Evolutionary conservation across 1,284 basidiomycete species (phyloP).

Genomic region (Ustilago tritici): DNA sequence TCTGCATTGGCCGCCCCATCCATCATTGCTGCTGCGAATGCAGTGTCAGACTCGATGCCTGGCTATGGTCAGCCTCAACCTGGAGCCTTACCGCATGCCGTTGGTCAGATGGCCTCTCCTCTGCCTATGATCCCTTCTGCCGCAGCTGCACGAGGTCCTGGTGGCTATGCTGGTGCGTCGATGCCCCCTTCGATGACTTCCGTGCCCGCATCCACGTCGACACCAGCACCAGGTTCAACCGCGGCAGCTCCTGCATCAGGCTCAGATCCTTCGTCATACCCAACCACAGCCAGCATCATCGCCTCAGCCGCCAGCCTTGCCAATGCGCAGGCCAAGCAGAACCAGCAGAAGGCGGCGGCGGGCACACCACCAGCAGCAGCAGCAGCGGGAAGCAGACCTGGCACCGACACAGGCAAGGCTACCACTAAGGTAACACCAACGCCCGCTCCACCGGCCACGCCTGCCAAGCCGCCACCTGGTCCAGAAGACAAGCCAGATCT

Average conservation of each 20-base stretch:
- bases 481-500: slow-evolving; percentile 63
- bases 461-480: slow-evolving; percentile 40
- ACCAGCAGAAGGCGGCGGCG: slow-evolving; percentile 14
- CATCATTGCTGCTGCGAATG: slow-evolving; percentile 48
- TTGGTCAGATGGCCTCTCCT: slow-evolving; percentile 27
- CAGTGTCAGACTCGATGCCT: slow-evolving; percentile 44
- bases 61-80: slow-evolving; percentile 21
- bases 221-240: slow-evolving; percentile 7
- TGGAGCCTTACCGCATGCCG: slow-evolving; percentile 25
- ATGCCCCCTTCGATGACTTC: slow-evolving; percentile 19
- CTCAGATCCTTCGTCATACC: slow-evolving; percentile 32
- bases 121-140: slow-evolving; percentile 37
- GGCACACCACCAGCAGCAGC: slow-evolving; percentile 1
- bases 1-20: slow-evolving; percentile 42
- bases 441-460: slow-evolving; percentile 24
- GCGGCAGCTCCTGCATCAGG: slow-evolving; percentile 12
- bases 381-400: slow-evolving; percentile 4
- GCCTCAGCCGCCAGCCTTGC: slow-evolving; percentile 47
- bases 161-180: slow-evolving; percentile 6
- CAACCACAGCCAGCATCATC: slow-evolving; percentile 49
- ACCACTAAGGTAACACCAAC: slow-evolving; percentile 11
- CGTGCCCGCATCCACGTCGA: slow-evolving; percentile 15
- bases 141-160: slow-evolving; percentile 17
- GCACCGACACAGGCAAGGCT: not conserved
- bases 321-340: slow-evolving; percentile 38